A percentile compares a stretch with the other conserved stretches of the same genome.
These are phyloP conservation scores for Pyronema domesticum DNA, from an alignment of 495 filamentous ascomycete genomes.

Conservation along the genomic window DNA sequence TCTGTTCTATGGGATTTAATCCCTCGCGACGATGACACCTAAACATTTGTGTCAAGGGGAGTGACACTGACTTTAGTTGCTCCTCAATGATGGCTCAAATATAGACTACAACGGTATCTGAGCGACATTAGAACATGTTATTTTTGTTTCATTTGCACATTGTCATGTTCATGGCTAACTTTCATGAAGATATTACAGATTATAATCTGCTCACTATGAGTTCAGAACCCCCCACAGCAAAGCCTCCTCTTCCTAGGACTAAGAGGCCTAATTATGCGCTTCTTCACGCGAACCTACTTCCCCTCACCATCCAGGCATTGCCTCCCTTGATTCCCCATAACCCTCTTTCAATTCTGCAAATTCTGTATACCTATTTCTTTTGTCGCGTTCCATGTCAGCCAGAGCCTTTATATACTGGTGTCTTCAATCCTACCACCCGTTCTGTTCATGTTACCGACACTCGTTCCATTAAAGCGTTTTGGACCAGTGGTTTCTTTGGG, in stretches of 20 bases:
- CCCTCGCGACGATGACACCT: constrained; percentile 44
- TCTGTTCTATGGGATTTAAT: background rate
- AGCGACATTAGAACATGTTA: constrained; percentile 34
- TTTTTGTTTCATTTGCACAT: constrained; percentile 5
- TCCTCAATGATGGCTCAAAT: constrained; percentile 55
- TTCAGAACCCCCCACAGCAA: constrained; percentile 10
- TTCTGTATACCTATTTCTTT: constrained; percentile 55
- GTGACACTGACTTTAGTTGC: constrained; percentile 56
- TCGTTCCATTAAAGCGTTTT: constrained; percentile 56
- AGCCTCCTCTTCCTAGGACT: constrained; percentile 12
- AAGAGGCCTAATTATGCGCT: constrained; percentile 44
- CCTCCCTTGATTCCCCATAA: constrained; percentile 83
- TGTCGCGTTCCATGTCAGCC: constrained; percentile 48
- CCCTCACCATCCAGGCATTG: constrained; percentile 60
- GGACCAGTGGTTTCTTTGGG: constrained; percentile 92
- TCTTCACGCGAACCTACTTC: constrained; percentile 64
- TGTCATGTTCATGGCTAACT: constrained; percentile 1
- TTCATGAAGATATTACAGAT: background rate
- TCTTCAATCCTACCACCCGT: constrained; percentile 59
- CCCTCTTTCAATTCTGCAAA: constrained; percentile 65
- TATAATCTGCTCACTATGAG: background rate
- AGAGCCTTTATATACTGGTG: constrained; percentile 42
- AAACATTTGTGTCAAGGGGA: constrained; percentile 38
- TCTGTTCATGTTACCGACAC: constrained; percentile 73
- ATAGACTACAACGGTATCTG: constrained; percentile 99